Percentiles rank a stretch among this genome's conserved stretches.
phyloP scores from a whole-genome alignment of 2,329 filamentous ascomycete genomes.

The Elsinoe ampelina region DNA sequence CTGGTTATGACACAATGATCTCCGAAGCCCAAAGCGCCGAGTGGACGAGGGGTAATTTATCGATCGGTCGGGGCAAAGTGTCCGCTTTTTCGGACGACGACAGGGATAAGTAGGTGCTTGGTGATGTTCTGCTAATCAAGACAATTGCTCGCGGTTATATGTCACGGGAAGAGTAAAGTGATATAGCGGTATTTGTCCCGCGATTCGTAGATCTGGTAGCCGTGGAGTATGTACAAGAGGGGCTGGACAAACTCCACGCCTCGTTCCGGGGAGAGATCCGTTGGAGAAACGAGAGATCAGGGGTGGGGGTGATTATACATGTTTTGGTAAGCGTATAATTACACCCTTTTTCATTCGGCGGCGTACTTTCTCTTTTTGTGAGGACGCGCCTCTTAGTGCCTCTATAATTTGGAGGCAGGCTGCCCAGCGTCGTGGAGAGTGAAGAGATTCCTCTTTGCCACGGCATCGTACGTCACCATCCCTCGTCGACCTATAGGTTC shows the following conservation, averaged over 20 bases:
- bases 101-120: not conserved
- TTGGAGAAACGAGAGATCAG: not conserved
- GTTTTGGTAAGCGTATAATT: not conserved
- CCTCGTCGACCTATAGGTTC: slow-evolving; percentile 44
- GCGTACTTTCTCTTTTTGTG: not conserved
- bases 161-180: not conserved
- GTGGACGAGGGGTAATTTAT: not conserved
- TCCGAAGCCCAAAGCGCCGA: not conserved
- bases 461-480: slow-evolving; percentile 30
- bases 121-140: not conserved
- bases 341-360: not conserved
- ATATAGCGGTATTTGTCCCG: not conserved
- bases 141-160: not conserved
- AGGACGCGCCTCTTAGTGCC: not conserved
- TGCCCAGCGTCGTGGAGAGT: not conserved
- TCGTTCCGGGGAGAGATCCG: not conserved
- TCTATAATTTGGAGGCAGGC: not conserved
- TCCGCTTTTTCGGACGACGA: not conserved
- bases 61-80: not conserved
- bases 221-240: not conserved
- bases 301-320: not conserved
- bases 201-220: not conserved
- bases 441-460: slow-evolving; percentile 33
- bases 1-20: slow-evolving; percentile 5
- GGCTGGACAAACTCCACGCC: not conserved